phyloP scores from a whole-genome alignment of 495 filamentous ascomycete species.

The Penicillium goetzii region DNA sequence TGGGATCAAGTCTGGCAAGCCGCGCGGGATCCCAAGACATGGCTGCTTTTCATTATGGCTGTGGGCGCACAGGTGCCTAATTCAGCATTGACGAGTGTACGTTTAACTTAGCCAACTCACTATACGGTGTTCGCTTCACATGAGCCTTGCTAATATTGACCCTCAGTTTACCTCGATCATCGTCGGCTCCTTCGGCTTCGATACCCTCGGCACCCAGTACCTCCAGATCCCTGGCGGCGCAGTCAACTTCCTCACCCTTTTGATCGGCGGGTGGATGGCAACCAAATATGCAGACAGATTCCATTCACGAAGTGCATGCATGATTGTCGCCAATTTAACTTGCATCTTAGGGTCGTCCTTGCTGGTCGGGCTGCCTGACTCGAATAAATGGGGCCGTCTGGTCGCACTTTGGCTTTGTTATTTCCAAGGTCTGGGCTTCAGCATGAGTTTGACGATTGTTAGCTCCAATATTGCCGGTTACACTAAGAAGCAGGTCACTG shows the following conservation, averaged over 20 bases:
- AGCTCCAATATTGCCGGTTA: conserved; percentile 57
- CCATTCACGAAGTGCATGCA: conserved; percentile 36
- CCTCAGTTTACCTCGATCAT: conserved; percentile 51
- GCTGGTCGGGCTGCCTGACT: conserved; percentile 51
- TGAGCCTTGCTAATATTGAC: not conserved
- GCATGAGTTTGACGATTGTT: conserved; percentile 53
- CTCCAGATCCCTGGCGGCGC: conserved; percentile 55
- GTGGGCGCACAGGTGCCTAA: conserved; percentile 42
- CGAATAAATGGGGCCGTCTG: conserved; percentile 57
- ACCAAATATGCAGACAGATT: conserved; percentile 42
- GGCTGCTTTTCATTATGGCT: conserved; percentile 47
- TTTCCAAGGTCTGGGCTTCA: conserved; percentile 52
- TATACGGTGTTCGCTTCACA: no score
- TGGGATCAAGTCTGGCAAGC: conserved; percentile 53
- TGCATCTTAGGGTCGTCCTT: conserved; percentile 61
- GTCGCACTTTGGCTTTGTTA: conserved; percentile 58
- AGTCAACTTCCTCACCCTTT: conserved; percentile 42
- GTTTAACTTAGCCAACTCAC: conserved; percentile 16
- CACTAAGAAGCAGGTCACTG: conserved; percentile 60
- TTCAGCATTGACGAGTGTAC: conserved; percentile 46
- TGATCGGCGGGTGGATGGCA: conserved; percentile 43
- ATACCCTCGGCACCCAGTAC: conserved; percentile 58
- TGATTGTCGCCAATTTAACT: conserved; percentile 51
- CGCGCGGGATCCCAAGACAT: conserved; percentile 52
- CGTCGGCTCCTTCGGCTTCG: conserved; percentile 57